A percentile compares a stretch with the other conserved stretches of the same genome.
phyloP scores from a whole-genome alignment of 2,329 filamentous ascomycete species.

The Tolypocladium ovalisporum region DNA sequence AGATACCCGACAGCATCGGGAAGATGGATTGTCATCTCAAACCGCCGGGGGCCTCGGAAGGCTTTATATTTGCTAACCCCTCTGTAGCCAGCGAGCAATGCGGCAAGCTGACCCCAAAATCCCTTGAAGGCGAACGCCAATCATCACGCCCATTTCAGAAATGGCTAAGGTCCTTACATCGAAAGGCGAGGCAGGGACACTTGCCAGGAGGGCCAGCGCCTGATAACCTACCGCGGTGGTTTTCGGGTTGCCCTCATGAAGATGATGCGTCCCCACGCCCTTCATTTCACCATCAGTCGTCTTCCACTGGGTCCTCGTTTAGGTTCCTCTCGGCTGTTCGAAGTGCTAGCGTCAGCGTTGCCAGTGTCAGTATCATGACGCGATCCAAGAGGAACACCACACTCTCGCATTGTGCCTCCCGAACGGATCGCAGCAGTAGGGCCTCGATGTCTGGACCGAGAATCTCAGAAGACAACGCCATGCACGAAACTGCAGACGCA shows the following conservation, averaged over 20 bases:
- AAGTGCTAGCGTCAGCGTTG: conserved; percentile 69
- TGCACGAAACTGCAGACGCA: conserved; percentile 39
- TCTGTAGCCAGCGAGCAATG: conserved; percentile 15
- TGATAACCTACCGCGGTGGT: conserved; percentile 3
- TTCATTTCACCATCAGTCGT: conserved; percentile 14
- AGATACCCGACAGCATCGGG: conserved; percentile 27
- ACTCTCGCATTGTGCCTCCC: conserved; percentile 42
- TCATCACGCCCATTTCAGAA: conserved; percentile 46
- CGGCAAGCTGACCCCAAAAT: conserved; percentile 3
- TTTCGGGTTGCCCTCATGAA: background rate
- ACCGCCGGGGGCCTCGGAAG: background rate
- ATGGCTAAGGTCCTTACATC: conserved; percentile 63
- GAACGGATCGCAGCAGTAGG: conserved; percentile 51
- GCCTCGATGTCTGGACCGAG: conserved; percentile 49
- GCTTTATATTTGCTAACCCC: conserved; percentile 8
- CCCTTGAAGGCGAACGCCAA: conserved; percentile 3
- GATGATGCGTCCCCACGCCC: background rate
- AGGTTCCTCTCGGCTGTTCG: conserved; percentile 72
- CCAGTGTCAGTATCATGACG: conserved; percentile 57
- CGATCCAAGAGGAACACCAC: conserved; percentile 43
- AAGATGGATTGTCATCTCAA: conserved; percentile 2
- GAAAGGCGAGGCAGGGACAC: conserved; percentile 34
- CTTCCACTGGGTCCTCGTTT: conserved; percentile 64
- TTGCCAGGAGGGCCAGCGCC: background rate
- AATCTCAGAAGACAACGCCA: conserved; percentile 53